These are phyloP conservation scores for Rhodotorula diobovata DNA, from an alignment of 768 basidiomycete species.

Conservation along the genomic window DNA sequence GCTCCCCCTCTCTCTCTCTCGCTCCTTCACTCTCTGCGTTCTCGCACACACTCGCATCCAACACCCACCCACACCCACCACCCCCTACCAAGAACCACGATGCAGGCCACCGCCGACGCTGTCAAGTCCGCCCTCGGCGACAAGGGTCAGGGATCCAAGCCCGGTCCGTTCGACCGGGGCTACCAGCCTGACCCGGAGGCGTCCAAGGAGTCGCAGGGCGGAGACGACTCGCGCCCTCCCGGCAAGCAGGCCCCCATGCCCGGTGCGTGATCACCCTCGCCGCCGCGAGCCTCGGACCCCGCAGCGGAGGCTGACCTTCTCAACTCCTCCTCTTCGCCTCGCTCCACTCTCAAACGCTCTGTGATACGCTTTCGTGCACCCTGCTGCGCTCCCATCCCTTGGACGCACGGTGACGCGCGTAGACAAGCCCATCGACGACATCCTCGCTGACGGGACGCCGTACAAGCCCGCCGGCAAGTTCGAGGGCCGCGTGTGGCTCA, in stretches of 20 bases:
- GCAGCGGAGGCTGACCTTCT: not conserved
- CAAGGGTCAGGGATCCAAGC: not conserved
- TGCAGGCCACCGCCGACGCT: slow-evolving; percentile 2
- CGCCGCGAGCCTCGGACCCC: too few relatives aligned
- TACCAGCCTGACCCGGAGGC: slow-evolving; percentile 3
- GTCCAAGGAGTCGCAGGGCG: slow-evolving; percentile 23
- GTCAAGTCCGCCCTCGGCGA: not conserved
- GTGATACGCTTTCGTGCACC: not conserved
- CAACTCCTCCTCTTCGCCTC: not conserved
- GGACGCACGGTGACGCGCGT: too few relatives aligned
- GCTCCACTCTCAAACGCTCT: too few relatives aligned
- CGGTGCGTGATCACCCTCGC: slow-evolving; percentile 1
- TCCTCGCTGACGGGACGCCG: slow-evolving; percentile 52
- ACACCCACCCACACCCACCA: not conserved
- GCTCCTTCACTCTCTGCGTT: not conserved
- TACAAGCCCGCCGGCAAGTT: slow-evolving; percentile 55
- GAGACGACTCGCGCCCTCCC: slow-evolving; percentile 28
- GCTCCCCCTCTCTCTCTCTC: not conserved
- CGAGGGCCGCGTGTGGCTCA: slow-evolving; percentile 52
- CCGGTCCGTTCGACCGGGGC: slow-evolving; percentile 7
- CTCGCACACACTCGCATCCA: not conserved
- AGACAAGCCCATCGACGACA: slow-evolving; percentile 46
- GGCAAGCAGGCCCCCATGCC: slow-evolving; percentile 22
- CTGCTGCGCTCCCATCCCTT: too few relatives aligned
- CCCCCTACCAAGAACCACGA: not conserved